phyloP scores from a whole-genome alignment of 306 rosid genomes.

The Cucurbita moschata region DNA sequence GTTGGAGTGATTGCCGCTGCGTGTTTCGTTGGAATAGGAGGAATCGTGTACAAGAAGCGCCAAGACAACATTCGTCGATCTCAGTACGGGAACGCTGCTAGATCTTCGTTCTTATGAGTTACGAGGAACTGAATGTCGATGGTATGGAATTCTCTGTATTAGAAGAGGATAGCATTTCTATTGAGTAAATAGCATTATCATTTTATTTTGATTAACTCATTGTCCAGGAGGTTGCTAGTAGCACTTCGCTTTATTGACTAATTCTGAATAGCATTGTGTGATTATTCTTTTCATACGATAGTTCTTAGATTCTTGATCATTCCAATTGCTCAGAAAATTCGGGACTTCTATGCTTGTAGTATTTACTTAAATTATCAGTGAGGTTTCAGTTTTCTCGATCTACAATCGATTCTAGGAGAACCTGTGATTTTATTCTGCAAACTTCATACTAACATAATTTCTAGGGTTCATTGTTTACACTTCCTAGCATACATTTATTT shows the following conservation, averaged over 20 bases:
- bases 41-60: conserved; percentile 58
- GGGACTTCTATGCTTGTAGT: too few species aligned
- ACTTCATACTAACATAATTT: neutral
- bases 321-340: too few species aligned
- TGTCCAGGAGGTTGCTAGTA: neutral
- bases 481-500: neutral
- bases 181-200: neutral
- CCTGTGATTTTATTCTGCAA: neutral
- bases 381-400: neutral
- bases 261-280: neutral
- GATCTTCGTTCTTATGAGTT: conserved; percentile 51
- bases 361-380: neutral
- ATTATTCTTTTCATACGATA: neutral
- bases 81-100: conserved; percentile 29
- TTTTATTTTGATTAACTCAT: neutral
- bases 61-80: conserved; percentile 52
- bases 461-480: neutral
- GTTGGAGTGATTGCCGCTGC: conserved; percentile 41
- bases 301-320: neutral
- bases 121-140: neutral
- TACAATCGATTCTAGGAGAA: neutral
- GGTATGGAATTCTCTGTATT: neutral
- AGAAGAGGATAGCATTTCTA: neutral
- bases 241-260: neutral
- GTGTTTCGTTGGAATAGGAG: conserved; percentile 32